phyloP scores from a whole-genome alignment of 1,139 yeast genomes.

The Candida sp. region DNA sequence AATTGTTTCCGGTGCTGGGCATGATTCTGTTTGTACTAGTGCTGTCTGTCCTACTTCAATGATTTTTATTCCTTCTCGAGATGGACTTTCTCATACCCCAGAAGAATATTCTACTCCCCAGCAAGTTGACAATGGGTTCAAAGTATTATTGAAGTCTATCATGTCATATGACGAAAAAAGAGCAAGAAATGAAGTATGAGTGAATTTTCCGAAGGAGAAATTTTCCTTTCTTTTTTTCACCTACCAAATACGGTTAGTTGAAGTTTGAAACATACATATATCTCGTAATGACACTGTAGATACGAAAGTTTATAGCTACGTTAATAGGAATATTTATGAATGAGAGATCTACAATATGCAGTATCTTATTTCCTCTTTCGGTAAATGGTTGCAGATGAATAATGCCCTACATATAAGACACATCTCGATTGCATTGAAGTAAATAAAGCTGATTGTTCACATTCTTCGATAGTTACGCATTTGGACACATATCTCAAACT shows the following conservation, averaged over 20 bases:
- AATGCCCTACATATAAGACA: neutral
- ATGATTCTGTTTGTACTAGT: constrained; percentile 63
- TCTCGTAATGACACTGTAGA: neutral
- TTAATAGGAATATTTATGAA: neutral
- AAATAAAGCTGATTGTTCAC: neutral
- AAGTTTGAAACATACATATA: neutral
- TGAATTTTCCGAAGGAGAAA: neutral
- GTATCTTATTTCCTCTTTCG: neutral
- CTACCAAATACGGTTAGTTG: neutral
- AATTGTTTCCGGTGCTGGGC: constrained; percentile 71
- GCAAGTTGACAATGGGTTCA: constrained; percentile 57
- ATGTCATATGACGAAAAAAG: constrained; percentile 45
- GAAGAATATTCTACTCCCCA: constrained; percentile 64
- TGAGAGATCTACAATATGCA: neutral
- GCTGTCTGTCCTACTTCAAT: constrained; percentile 63
- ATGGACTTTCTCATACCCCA: constrained; percentile 71
- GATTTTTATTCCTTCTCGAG: constrained; percentile 70
- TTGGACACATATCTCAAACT: neutral
- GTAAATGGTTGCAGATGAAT: neutral
- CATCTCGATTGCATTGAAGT: neutral
- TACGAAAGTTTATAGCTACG: neutral
- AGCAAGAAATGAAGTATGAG: constrained; percentile 2
- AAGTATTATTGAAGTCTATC: constrained; percentile 56
- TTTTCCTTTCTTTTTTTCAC: no score
- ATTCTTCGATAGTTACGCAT: neutral